phyloP scores from a whole-genome alignment of 108 stramenopile species.

The Nitzschia sp. region DNA sequence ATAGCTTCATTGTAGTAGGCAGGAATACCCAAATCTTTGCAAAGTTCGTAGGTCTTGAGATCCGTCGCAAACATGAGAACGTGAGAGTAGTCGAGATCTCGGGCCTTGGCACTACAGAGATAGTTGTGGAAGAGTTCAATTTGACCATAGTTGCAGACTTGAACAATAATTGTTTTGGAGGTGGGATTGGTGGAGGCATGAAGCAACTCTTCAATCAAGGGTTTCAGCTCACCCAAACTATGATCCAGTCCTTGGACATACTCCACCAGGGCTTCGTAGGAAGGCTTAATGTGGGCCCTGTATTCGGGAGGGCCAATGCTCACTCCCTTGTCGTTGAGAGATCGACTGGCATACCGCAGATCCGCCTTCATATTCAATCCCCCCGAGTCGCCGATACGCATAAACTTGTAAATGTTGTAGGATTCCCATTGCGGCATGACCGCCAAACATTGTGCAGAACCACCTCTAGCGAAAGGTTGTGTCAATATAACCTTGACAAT shows the following conservation, averaged over 20 bases:
- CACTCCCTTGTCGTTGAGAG: conserved; percentile 45
- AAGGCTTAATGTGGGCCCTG: conserved; percentile 23
- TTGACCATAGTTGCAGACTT: conserved; percentile 75
- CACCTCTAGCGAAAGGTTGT: conserved; percentile 11
- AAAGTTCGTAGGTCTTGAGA: conserved; percentile 61
- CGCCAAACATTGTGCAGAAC: conserved; percentile 50
- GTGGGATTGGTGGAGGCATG: conserved; percentile 37
- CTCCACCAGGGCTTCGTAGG: conserved; percentile 47
- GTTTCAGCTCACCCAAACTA: conserved; percentile 37
- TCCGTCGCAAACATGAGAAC: conserved; percentile 73
- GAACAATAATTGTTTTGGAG: conserved; percentile 64
- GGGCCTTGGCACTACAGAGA: conserved; percentile 60
- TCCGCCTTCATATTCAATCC: conserved; percentile 30
- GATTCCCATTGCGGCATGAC: conserved; percentile 74
- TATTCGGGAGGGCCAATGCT: conserved; percentile 33
- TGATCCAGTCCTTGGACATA: conserved; percentile 54
- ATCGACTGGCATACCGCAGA: conserved; percentile 56
- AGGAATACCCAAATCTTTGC: conserved; percentile 56
- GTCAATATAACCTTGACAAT: conserved; percentile 59
- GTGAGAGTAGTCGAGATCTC: conserved; percentile 40
- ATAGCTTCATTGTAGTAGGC: conserved; percentile 62
- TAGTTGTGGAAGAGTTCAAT: conserved; percentile 73
- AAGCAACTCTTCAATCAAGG: conserved; percentile 42
- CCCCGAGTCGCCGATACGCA: conserved; percentile 38
- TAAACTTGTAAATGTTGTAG: conserved; percentile 72